Base-by-base conservation (phyloP, 83 land plant species). In the Picea abies region DNA sequence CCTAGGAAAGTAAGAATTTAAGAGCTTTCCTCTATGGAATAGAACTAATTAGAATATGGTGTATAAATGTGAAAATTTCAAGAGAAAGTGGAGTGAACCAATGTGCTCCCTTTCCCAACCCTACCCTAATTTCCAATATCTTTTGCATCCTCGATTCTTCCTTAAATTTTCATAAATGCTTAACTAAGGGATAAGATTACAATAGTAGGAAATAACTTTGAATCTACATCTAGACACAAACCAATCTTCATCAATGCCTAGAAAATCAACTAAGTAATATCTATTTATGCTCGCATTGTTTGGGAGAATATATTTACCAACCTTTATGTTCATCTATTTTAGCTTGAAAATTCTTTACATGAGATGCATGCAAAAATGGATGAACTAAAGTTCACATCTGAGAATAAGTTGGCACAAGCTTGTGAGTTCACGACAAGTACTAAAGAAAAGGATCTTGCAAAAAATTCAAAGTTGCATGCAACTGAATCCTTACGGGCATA, bases 291-390 rank as follows among this genome's bases (percentile, higher is more conserved):
- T 15, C 14, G 14, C 26, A 47, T 44, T 81, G 75, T 65, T 81
- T 4, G 4, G 73, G 16, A 41, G 76, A 44, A 6, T 41, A 72
- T 44, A 49, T 8, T 16, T 72, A 41, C 56, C n/a, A 1, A 72
- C 3, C 9, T 41, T 49, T 25, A 3, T 81, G 29, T 37, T n/a
- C 14, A 39, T 35, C 4, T 72, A 22, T 47, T 81, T 70, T 94
- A 97, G 98, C 90, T 97, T 15, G 99, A 97, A 81, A 95, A 92
- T 83, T 96, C 94, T 47, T 85, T 97, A 82, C 92, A 85, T 71
- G 95, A 92, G 37, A 87, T 93, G 90, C 94, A 90, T 23, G 72
- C 91, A 29, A 95, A 95, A 32, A 62, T 77, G 84, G 93, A 94
- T 20, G 99, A 91, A 84, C 84, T 87, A 17, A 95, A 92, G 85